Base-by-base conservation (phyloP, 495 filamentous ascomycete genomes). In the Penicillium arizonense region DNA sequence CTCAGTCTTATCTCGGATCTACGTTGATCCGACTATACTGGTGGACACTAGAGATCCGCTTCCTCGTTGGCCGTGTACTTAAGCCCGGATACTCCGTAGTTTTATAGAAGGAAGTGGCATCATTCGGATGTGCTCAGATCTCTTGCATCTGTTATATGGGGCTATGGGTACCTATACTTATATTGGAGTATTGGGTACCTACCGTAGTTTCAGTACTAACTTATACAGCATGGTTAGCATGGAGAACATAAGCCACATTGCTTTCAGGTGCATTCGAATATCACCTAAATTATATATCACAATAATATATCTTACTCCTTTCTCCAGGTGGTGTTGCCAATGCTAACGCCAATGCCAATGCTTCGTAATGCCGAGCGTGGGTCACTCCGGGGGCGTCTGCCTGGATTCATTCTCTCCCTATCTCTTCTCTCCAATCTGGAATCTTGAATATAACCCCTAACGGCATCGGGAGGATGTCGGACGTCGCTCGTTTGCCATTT, bases 381-480 rank as follows among this genome's bases (percentile, higher is more conserved):
- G 48, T 50, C 48, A 28, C 50, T 52, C 41, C 51, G 51, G 44
- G 43, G 44, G 44, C 21, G 47, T 43, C 39, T 50, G 48, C 48
- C 38, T 43, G 40, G 13, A 18, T 32, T 11, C 11, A 38, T 30
- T 48, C 44, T 45, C 39, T 51, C 44, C 41, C 36, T 40, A 45
- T 26, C 50, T 51, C 42, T 47, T 18, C 18, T 18, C 18, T 18
- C 18, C 18, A 18, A 18, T 18, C 40, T 59, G 18, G 14, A 37
- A 14, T 26, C 26, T 34, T 36, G 37, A 18, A 50, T 36, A 33
- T 33, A 33, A 7, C 57, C 20, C 49, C 8, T 44, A 44, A 53
- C 46, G 38, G 28, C 52, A 37, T 47, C 46, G 51, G 60, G 68
- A 71, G 61, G 58, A 72, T 74, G 71, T 64, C 51, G 60, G 57